Base-by-base conservation (phyloP, 768 basidiomycete species). In the Phylloporus scabripes region DNA sequence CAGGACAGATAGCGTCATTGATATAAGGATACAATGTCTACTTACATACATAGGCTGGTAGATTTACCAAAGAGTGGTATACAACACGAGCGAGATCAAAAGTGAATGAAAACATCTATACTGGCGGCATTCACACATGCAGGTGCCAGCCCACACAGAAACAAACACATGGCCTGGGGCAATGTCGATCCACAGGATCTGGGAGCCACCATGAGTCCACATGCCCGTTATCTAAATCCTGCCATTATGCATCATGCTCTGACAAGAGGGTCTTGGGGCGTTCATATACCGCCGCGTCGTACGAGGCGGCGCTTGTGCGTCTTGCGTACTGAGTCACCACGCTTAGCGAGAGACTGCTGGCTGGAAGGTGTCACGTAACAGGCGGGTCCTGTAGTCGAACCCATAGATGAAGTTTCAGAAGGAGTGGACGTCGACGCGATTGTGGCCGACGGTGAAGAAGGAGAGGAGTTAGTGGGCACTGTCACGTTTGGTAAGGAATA, bases 251-350 rank as follows among this genome's bases (percentile, higher is more conserved):
- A 7, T 31, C 10, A 8, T 28, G 43, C 32, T 42, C 49, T 29
- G 6, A 0, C 21, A 20, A 17, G 36, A n/a, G 4, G 10, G 24
- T 29, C 17, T 26, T 14, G 42, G 11, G 34, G 12, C 12, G 17
- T 24, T 59, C 39, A 60, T 11, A 38, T 28, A 28, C 26, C 17
- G 24, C 36, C 17, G 9, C 56, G 61, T 38, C 52, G 56, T 15
- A 59, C 14, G 5, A 64, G 62, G 31, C 64, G 64, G 18, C 49
- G 59, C 40, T 66, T 63, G 59, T 56, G 62, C 12, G 42, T 32
- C 23, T 46, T 45, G 29, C 17, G 64, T 21, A 46, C 60, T 17
- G 36, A 36, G 12, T 40, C 5, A 18, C 29, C 28, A 20, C 64
- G 62, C 46, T 61, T 66, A n/a, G 51, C 23, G 29, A 56, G 52